These are phyloP conservation scores for Cystobasidium tubakii DNA, from an alignment of 768 basidiomycete genomes.

Conservation along the genomic window DNA sequence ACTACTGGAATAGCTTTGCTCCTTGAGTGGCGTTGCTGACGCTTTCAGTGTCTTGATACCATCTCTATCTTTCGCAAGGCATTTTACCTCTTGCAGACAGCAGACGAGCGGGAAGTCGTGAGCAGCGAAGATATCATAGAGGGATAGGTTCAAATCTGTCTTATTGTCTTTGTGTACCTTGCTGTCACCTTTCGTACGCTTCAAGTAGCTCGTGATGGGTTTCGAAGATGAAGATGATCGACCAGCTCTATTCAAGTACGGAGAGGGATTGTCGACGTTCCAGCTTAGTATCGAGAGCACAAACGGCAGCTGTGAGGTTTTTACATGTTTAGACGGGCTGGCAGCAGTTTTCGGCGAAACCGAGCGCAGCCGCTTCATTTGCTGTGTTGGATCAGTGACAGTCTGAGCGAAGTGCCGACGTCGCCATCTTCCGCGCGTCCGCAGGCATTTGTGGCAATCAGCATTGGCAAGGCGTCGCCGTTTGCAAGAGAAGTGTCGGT, in stretches of 20 bases:
- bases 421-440: neutral
- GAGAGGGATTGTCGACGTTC: slow-evolving; percentile 39
- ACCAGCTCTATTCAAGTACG: slow-evolving; percentile 14
- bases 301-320: neutral
- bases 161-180: neutral
- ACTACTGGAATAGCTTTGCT: neutral
- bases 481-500: no score
- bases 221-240: neutral
- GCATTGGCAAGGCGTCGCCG: neutral
- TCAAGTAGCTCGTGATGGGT: slow-evolving; percentile 25
- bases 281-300: slow-evolving; percentile 32
- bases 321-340: neutral
- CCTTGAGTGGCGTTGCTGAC: slow-evolving; percentile 25
- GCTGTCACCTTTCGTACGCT: neutral
- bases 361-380: neutral
- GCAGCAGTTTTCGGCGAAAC: neutral
- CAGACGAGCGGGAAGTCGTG: slow-evolving; percentile 37
- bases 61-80: slow-evolving; percentile 33
- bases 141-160: neutral
- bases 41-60: neutral
- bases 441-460: neutral
- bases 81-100: slow-evolving; percentile 39
- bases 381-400: neutral
- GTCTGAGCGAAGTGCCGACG: neutral
- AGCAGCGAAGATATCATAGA: slow-evolving; percentile 16